phyloP scores from a whole-genome alignment of 495 filamentous ascomycete genomes.

The Podospora australis region DNA sequence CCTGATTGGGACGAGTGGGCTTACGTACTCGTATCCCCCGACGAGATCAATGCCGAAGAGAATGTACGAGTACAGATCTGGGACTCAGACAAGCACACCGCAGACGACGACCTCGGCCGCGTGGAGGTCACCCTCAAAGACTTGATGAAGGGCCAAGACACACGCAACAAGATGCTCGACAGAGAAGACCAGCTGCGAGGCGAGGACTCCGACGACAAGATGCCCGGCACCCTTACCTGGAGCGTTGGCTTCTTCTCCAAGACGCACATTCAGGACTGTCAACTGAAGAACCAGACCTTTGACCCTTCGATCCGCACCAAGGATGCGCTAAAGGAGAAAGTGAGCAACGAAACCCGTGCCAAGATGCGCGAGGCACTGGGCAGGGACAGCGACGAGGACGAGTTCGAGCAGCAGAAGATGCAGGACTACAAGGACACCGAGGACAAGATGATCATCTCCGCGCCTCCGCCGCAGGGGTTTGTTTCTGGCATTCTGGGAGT shows the following conservation, averaged over 20 bases:
- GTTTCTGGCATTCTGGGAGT: constrained; percentile 60
- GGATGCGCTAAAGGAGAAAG: constrained; percentile 47
- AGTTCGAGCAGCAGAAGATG: constrained; percentile 55
- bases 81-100: constrained; percentile 62
- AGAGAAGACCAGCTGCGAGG: constrained; percentile 54
- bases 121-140: constrained; percentile 60
- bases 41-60: constrained; percentile 69
- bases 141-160: constrained; percentile 50
- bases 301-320: constrained; percentile 43
- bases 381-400: constrained; percentile 41
- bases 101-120: constrained; percentile 66
- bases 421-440: constrained; percentile 52
- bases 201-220: constrained; percentile 52
- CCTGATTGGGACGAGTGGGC: constrained; percentile 65
- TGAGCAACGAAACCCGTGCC: constrained; percentile 42
- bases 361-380: constrained; percentile 55
- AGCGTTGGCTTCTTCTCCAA: constrained; percentile 66
- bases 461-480: constrained; percentile 49
- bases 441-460: constrained; percentile 50
- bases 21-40: constrained; percentile 55
- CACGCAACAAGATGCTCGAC: constrained; percentile 49
- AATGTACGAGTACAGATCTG: constrained; percentile 60
- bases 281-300: constrained; percentile 49
- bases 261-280: constrained; percentile 46
- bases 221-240: constrained; percentile 66